Conservation (phyloP, 2,329 filamentous ascomycete genomes). For the Hypoxylon sp. region DNA sequence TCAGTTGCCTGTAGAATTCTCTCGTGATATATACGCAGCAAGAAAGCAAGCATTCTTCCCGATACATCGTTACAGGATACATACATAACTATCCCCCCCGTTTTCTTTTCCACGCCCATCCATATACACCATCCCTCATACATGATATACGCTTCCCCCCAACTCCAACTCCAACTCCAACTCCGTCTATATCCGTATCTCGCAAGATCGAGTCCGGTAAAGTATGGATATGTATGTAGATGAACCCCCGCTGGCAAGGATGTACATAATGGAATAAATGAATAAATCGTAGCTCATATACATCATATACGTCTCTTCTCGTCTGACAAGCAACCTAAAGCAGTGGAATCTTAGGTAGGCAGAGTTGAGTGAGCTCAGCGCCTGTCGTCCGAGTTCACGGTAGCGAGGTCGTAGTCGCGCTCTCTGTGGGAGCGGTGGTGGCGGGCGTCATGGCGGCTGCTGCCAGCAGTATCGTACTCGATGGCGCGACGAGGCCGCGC, state of each 20-base stretch:
- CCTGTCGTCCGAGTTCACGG: slow-evolving; percentile 35
- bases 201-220: neutral
- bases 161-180: too few species aligned
- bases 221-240: neutral
- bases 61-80: slow-evolving; percentile 10
- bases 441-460: slow-evolving; percentile 40
- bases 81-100: neutral
- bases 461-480: slow-evolving; percentile 44
- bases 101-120: neutral
- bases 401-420: slow-evolving; percentile 43
- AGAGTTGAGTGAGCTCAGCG: slow-evolving; percentile 27
- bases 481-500: slow-evolving; percentile 46
- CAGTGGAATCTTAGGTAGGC: neutral
- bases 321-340: neutral
- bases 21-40: neutral
- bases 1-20: slow-evolving; percentile 5
- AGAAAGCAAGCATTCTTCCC: slow-evolving; percentile 1
- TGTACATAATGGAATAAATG: slow-evolving; percentile 11
- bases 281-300: slow-evolving; percentile 18
- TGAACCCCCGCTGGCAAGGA: neutral
- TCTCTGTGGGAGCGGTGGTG: slow-evolving; percentile 40
- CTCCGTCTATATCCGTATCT: slow-evolving; percentile 1
- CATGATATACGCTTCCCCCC: neutral
- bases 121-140: neutral
- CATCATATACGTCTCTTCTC: slow-evolving; percentile 18